Evolutionary conservation across 176 grass and related monocot species (phyloP).

Genomic region (Aegilops sharonensis): DNA sequence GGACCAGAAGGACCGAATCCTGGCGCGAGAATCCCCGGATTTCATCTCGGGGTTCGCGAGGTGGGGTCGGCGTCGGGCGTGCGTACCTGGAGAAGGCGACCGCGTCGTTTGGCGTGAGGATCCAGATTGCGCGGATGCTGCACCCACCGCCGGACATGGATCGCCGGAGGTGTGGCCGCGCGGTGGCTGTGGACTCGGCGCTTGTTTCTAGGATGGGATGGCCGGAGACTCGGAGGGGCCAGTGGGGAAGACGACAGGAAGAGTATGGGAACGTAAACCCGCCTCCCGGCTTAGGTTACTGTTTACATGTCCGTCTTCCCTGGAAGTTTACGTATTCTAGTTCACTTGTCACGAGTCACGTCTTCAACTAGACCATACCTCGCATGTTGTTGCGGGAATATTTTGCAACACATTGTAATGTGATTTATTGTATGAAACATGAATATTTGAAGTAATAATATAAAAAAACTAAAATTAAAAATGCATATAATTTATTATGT

Average conservation of each 20-base stretch:
- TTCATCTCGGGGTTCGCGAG: background rate
- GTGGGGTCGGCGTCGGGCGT: background rate
- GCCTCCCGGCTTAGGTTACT: background rate
- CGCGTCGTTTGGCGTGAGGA: slow-evolving; percentile 56
- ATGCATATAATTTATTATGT: too few species aligned
- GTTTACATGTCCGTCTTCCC: too few species aligned
- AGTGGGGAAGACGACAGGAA: slow-evolving; percentile 4
- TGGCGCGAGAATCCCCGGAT: background rate
- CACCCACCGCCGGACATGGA: slow-evolving; percentile 56
- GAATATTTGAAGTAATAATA: too few species aligned
- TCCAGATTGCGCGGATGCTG: slow-evolving; percentile 87
- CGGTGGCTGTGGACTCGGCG: slow-evolving; percentile 4
- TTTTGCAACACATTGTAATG: too few species aligned
- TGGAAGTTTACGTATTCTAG: too few species aligned
- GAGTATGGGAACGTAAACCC: background rate
- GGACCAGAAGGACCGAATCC: background rate
- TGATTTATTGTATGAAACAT: too few species aligned
- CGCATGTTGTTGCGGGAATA: too few species aligned
- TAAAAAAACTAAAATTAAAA: too few species aligned
- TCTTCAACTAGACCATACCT: too few species aligned
- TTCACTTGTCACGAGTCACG: too few species aligned
- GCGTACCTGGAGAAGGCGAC: slow-evolving; percentile 81
- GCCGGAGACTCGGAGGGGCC: background rate
- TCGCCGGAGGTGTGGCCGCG: slow-evolving; percentile 14
- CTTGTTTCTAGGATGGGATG: background rate